Conservation (phyloP, 1,284 basidiomycete genomes). For the Ganoderma boninense region DNA sequence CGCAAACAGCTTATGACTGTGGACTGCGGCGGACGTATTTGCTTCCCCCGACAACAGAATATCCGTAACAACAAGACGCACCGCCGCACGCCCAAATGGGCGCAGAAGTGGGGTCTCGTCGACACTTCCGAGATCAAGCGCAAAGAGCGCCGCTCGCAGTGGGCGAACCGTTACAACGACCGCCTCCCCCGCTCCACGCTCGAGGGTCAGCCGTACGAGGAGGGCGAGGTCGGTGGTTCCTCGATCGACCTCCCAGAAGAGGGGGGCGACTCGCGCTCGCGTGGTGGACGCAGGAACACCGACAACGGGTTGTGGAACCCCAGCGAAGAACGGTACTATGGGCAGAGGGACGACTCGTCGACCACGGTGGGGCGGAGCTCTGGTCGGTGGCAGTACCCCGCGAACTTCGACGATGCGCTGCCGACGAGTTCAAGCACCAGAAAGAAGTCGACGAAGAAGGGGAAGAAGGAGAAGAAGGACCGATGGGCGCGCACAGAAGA, state of each 20-base stretch:
- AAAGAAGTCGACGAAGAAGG: constrained; percentile 61
- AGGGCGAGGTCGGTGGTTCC: constrained; percentile 71
- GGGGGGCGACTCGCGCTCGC: constrained; percentile 37
- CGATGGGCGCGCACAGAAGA: constrained; percentile 86
- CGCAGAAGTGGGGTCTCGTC: constrained; percentile 87
- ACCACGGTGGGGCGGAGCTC: constrained; percentile 44
- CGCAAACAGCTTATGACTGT: not conserved
- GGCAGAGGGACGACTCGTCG: constrained; percentile 48
- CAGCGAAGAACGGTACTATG: constrained; percentile 79
- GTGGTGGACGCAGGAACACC: constrained; percentile 46
- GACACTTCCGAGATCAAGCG: constrained; percentile 80
- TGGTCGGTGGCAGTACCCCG: constrained; percentile 81
- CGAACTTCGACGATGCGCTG: constrained; percentile 78
- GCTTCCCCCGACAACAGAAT: constrained; percentile 62
- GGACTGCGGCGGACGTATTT: constrained; percentile 4
- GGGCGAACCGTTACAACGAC: constrained; percentile 89
- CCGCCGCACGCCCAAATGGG: constrained; percentile 94
- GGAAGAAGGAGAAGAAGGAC: constrained; percentile 80
- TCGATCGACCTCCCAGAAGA: constrained; percentile 54
- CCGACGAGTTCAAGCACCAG: constrained; percentile 34
- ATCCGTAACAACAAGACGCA: constrained; percentile 95
- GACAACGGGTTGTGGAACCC: constrained; percentile 65
- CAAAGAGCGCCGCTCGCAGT: constrained; percentile 82
- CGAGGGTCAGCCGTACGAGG: constrained; percentile 77
- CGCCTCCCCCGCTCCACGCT: constrained; percentile 78